phyloP scores from a whole-genome alignment of 345 rosid species.

The Hibiscus tridactylites region DNA sequence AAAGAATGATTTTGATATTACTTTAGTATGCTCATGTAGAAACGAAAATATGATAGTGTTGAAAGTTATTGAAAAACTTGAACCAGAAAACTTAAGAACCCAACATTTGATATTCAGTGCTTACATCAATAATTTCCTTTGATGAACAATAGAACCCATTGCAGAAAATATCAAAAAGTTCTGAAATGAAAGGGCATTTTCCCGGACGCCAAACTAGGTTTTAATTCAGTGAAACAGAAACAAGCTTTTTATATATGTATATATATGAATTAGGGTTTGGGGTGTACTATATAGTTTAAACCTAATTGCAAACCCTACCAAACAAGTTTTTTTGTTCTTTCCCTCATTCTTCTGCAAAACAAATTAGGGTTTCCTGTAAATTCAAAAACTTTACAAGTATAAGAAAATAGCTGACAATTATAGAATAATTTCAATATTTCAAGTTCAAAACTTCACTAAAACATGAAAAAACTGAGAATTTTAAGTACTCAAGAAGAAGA shows the following conservation, averaged over 20 bases:
- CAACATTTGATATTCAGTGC: too few relatives aligned
- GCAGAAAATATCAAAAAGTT: not conserved
- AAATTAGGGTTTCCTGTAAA: conserved; percentile 14
- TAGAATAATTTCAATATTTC: not conserved
- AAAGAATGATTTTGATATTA: too few relatives aligned
- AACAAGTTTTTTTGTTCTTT: not conserved
- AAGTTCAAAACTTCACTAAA: not conserved
- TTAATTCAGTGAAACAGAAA: too few relatives aligned
- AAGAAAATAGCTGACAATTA: not conserved
- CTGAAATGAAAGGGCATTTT: conserved; percentile 6
- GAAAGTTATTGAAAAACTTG: too few relatives aligned
- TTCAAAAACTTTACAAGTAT: not conserved
- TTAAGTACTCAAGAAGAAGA: not conserved
- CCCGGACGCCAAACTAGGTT: too few relatives aligned
- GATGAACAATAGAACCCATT: too few relatives aligned
- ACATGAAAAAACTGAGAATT: not conserved
- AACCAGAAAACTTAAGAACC: too few relatives aligned
- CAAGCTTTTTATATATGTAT: too few relatives aligned
- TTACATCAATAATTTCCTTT: too few relatives aligned
- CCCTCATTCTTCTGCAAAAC: not conserved
- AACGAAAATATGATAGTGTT: too few relatives aligned
- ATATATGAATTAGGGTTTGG: too few relatives aligned
- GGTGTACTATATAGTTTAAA: not conserved
- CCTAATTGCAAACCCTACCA: not conserved
- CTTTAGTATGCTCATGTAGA: too few relatives aligned